Conservation (phyloP, 1,284 basidiomycete species). For the Puccinia hordei region DNA sequence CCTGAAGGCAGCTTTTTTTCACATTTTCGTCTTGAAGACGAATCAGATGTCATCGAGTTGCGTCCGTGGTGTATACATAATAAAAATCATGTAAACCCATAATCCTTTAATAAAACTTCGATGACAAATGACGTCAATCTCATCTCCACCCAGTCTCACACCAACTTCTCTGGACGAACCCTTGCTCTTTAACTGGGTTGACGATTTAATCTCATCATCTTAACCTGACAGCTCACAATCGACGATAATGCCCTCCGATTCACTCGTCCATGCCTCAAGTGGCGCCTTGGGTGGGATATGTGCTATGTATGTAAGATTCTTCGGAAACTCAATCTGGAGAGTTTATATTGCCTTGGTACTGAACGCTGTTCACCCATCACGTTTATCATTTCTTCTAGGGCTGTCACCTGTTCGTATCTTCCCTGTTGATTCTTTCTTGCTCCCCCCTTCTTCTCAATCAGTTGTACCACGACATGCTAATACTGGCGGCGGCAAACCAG, state of each 20-base stretch:
- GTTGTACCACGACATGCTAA: neutral
- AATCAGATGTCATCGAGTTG: no score
- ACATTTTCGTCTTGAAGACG: no score
- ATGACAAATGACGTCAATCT: no score
- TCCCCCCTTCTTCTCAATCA: slow-evolving; percentile 34
- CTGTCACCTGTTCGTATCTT: slow-evolving; percentile 39
- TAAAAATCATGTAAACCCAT: no score
- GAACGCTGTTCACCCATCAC: neutral
- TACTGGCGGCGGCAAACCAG: slow-evolving; percentile 62
- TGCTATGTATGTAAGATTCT: slow-evolving; percentile 70
- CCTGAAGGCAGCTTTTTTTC: no score
- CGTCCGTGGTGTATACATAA: no score
- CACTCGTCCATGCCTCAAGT: slow-evolving; percentile 82
- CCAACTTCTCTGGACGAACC: neutral
- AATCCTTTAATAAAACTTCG: no score
- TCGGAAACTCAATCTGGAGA: slow-evolving; percentile 38
- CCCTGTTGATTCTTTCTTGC: slow-evolving; percentile 36
- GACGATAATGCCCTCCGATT: slow-evolving; percentile 64
- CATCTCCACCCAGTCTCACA: no score
- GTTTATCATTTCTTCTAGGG: slow-evolving; percentile 50
- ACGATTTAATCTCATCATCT: no score
- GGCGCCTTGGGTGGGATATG: slow-evolving; percentile 88
- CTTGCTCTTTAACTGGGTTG: no score
- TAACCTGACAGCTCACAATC: neutral
- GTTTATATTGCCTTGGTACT: neutral